Evolutionary conservation across 306 rosid genomes (phyloP).

Genomic region (Prunus persica): DNA sequence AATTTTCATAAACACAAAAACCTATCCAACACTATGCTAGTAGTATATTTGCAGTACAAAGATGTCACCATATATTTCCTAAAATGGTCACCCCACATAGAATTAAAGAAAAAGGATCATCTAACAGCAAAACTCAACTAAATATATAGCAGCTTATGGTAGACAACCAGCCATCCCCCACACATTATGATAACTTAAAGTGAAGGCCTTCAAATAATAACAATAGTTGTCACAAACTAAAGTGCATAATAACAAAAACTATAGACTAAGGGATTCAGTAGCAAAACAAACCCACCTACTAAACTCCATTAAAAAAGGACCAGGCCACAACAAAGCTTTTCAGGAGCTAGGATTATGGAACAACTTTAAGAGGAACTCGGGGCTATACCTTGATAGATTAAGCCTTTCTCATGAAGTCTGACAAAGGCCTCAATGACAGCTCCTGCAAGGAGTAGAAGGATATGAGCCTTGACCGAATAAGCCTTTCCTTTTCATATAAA

Average conservation of each 20-base stretch:
- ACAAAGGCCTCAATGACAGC: conserved; percentile 96
- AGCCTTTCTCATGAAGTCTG: conserved; percentile 90
- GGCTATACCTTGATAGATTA: conserved; percentile 85
- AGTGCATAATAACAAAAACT: background rate
- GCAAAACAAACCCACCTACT: background rate
- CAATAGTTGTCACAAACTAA: background rate
- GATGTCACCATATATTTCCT: background rate
- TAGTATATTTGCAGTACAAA: background rate
- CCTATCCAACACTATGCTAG: background rate
- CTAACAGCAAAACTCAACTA: background rate
- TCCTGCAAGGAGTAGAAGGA: conserved; percentile 51
- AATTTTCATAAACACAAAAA: background rate
- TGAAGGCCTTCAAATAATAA: background rate
- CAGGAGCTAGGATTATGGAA: background rate
- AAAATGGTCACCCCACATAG: background rate
- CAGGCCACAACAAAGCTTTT: conserved; percentile 2
- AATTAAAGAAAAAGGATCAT: background rate
- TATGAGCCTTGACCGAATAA: background rate
- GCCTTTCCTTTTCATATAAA: background rate
- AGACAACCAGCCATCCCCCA: background rate
- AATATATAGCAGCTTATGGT: background rate
- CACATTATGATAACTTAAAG: background rate
- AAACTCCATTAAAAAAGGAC: background rate
- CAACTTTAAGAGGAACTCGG: conserved; percentile 7
- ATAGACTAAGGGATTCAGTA: background rate